Percentiles rank a stretch among this genome's conserved stretches.
Conservation (phyloP, 2,329 filamentous ascomycete genomes). For the Amesomyces nigricolor region DNA sequence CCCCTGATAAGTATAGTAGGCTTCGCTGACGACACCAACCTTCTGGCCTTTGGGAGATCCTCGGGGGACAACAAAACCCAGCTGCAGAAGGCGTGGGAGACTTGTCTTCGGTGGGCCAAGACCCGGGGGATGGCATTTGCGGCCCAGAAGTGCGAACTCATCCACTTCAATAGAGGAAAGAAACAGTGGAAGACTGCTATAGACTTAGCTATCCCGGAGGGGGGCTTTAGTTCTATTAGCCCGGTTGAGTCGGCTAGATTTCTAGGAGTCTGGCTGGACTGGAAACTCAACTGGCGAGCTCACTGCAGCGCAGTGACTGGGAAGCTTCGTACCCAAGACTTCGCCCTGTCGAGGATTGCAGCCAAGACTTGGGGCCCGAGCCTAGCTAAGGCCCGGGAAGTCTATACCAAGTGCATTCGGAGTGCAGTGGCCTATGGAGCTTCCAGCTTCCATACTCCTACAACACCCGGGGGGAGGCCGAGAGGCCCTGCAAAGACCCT, state of each 20-base stretch:
- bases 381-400: too few relatives aligned
- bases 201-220: background rate
- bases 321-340: too few relatives aligned
- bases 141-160: background rate
- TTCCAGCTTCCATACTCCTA: background rate
- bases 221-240: too few relatives aligned
- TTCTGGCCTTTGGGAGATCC: slow-evolving; percentile 31
- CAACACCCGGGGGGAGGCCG: background rate
- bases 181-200: background rate
- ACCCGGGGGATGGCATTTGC: background rate
- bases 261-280: background rate
- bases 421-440: background rate
- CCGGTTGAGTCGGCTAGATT: background rate
- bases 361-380: too few relatives aligned
- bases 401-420: background rate
- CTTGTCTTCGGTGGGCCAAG: background rate
- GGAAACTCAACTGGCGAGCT: background rate
- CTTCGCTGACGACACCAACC: slow-evolving; percentile 2
- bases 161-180: background rate
- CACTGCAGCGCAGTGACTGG: background rate
- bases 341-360: too few relatives aligned
- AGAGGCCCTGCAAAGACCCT: background rate
- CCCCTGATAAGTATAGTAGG: slow-evolving; percentile 1
- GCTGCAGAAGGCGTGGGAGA: background rate
- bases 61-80: background rate